These are phyloP conservation scores for Avena sativa DNA, from an alignment of 176 grass and related monocot species.

Conservation along the genomic window DNA sequence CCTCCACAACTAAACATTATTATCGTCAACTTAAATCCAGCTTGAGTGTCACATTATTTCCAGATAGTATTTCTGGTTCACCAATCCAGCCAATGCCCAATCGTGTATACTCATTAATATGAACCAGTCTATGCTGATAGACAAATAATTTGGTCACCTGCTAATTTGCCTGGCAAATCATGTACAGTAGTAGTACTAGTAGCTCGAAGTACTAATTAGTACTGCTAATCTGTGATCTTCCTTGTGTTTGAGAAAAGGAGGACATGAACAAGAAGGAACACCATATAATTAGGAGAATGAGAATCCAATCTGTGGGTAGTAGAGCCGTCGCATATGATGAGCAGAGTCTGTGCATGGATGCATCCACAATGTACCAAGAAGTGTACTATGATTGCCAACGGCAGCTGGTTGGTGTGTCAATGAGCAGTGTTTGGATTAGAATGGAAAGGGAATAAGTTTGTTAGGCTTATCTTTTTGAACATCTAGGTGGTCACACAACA, in stretches of 20 bases:
- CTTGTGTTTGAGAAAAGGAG: not conserved
- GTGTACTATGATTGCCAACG: conserved; percentile 18
- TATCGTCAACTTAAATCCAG: conserved; percentile 37
- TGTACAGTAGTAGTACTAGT: not conserved
- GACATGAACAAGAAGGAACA: conserved; percentile 24
- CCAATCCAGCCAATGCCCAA: not conserved
- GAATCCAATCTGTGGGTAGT: conserved; percentile 19
- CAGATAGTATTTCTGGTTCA: conserved; percentile 48
- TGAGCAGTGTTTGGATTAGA: conserved; percentile 21
- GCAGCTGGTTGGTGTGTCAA: conserved; percentile 6
- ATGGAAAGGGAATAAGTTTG: conserved; percentile 21
- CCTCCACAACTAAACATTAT: conserved; percentile 53
- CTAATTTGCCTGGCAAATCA: conserved; percentile 19
- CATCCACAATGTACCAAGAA: conserved; percentile 27
- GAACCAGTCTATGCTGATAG: conserved; percentile 9
- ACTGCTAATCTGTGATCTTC: not conserved
- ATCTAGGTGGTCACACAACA: not conserved
- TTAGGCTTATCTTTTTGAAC: conserved; percentile 31
- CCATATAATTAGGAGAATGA: not conserved
- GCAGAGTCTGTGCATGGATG: not conserved
- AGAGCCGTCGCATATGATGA: not conserved
- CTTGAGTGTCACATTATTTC: conserved; percentile 37
- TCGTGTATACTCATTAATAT: conserved; percentile 23
- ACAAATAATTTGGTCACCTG: conserved; percentile 34
- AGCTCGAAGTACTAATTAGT: not conserved